These are phyloP conservation scores for Glycine soja DNA, from an alignment of 306 rosid species.

Conservation along the genomic window DNA sequence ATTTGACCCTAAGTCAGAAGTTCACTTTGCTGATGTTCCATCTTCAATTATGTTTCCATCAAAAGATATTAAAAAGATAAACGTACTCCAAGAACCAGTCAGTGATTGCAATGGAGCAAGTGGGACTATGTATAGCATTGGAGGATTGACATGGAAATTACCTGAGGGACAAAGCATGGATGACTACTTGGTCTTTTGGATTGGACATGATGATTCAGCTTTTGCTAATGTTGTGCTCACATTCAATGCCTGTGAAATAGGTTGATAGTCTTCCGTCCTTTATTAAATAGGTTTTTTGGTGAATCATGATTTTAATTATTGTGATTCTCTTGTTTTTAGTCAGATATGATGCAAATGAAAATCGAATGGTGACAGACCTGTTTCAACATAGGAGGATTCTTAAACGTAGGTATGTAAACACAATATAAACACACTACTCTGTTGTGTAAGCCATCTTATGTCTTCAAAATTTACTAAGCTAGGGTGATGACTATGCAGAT, in stretches of 20 bases:
- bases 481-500: slow-evolving; percentile 59
- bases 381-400: slow-evolving; percentile 88
- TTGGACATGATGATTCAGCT: slow-evolving; percentile 83
- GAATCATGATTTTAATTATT: slow-evolving; percentile 40
- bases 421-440: slow-evolving; percentile 23
- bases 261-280: slow-evolving; percentile 50
- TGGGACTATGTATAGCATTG: slow-evolving; percentile 57
- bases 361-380: slow-evolving; percentile 66
- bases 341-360: slow-evolving; percentile 78
- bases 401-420: slow-evolving; percentile 74
- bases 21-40: slow-evolving; percentile 70
- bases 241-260: slow-evolving; percentile 87
- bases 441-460: slow-evolving; percentile 16
- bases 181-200: slow-evolving; percentile 82
- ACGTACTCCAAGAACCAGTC: slow-evolving; percentile 48
- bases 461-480: slow-evolving; percentile 13
- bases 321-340: slow-evolving; percentile 66
- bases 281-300: slow-evolving; percentile 28
- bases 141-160: slow-evolving; percentile 84
- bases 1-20: slow-evolving; percentile 46
- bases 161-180: slow-evolving; percentile 71
- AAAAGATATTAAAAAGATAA: slow-evolving; percentile 48
- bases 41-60: slow-evolving; percentile 71
- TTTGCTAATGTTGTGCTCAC: slow-evolving; percentile 85
- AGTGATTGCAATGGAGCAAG: slow-evolving; percentile 42